phyloP scores from a whole-genome alignment of 2,329 filamentous ascomycete species.

The Elsinoe ampelina region DNA sequence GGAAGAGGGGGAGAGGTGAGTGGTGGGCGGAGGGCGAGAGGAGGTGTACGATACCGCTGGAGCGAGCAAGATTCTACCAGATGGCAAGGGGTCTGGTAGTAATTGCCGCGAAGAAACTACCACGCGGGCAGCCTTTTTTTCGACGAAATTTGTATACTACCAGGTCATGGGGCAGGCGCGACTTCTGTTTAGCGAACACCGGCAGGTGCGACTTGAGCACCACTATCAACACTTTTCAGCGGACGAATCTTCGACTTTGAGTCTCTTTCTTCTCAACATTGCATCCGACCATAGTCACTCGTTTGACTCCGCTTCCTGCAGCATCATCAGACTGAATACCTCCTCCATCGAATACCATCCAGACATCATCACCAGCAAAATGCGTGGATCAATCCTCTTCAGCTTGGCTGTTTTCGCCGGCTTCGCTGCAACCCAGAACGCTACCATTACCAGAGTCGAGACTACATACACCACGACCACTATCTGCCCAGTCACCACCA shows the following conservation, averaged over 20 bases:
- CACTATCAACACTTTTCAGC: background rate
- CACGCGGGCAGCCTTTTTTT: too few relatives aligned
- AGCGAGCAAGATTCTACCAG: background rate
- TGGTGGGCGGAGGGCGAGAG: background rate
- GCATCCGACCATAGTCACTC: slow-evolving; percentile 7
- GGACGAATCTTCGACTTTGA: background rate
- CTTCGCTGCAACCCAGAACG: slow-evolving; percentile 1
- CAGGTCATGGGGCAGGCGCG: background rate
- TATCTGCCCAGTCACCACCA: slow-evolving; percentile 25
- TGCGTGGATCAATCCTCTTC: background rate
- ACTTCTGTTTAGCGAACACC: background rate
- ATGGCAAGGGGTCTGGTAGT: background rate
- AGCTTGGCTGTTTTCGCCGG: background rate
- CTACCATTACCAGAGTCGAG: slow-evolving; percentile 18
- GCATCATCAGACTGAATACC: slow-evolving; percentile 7
- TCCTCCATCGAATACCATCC: background rate
- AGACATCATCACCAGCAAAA: background rate
- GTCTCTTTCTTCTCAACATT: background rate
- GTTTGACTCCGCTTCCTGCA: background rate
- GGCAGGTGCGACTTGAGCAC: background rate
- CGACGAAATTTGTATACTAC: background rate
- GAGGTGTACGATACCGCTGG: background rate
- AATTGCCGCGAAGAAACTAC: background rate
- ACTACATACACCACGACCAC: slow-evolving; percentile 28
- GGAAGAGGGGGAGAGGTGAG: background rate